A percentile compares a stretch with the other conserved stretches of the same genome.
Evolutionary conservation across 2,329 filamentous ascomycete species (phyloP).

Genomic region (Penicillium fuscoglaucum): DNA sequence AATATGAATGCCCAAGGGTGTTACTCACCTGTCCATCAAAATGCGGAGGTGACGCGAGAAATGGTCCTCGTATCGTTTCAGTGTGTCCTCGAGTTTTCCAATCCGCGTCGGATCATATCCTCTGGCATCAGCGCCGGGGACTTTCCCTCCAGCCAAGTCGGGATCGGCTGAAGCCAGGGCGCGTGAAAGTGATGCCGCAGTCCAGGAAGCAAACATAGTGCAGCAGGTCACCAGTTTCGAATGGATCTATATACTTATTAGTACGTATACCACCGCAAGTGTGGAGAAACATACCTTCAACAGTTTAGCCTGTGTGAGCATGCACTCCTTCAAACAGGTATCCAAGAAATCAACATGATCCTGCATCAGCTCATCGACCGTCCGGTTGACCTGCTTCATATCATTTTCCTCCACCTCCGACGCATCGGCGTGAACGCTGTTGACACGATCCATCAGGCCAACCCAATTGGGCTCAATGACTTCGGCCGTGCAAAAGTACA

Average conservation of each 20-base stretch:
- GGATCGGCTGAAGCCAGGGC: slow-evolving; percentile 82
- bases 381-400: slow-evolving; percentile 61
- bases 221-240: slow-evolving; percentile 96
- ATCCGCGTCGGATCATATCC: slow-evolving; percentile 62
- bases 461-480: slow-evolving; percentile 99
- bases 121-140: slow-evolving; percentile 36
- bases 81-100: slow-evolving; percentile 78
- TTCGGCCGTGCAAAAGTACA: slow-evolving; percentile 96
- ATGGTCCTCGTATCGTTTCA: slow-evolving; percentile 89
- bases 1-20: not conserved
- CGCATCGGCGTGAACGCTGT: slow-evolving; percentile 52
- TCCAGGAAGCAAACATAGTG: slow-evolving; percentile 89
- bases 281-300: slow-evolving; percentile 64
- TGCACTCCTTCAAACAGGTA: slow-evolving; percentile 97
- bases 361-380: slow-evolving; percentile 97
- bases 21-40: slow-evolving; percentile 70
- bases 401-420: slow-evolving; percentile 41
- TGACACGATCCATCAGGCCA: slow-evolving; percentile 83
- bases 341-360: slow-evolving; percentile 98
- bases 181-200: slow-evolving; percentile 73
- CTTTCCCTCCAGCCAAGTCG: slow-evolving; percentile 57
- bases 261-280: not conserved
- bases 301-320: slow-evolving; percentile 95
- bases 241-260: slow-evolving; percentile 67
- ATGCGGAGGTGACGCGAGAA: slow-evolving; percentile 93